These are phyloP conservation scores for Datisca glomerata DNA, from an alignment of 306 rosid genomes.

Conservation along the genomic window DNA sequence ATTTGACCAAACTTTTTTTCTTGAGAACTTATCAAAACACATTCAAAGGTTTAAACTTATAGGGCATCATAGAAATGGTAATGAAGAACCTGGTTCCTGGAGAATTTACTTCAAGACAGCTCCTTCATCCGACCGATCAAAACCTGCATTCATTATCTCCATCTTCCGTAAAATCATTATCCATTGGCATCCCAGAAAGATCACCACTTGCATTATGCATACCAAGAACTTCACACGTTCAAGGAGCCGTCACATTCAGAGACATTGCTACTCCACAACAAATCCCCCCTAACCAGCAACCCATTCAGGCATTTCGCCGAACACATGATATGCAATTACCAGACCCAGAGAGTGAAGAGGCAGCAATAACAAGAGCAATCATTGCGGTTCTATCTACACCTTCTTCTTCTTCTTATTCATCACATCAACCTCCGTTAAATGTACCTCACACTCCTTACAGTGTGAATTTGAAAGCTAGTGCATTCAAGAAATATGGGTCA, in stretches of 20 bases:
- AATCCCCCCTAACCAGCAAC: slow-evolving; percentile 25
- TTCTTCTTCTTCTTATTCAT: slow-evolving; percentile 20
- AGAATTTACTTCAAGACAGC: slow-evolving; percentile 22
- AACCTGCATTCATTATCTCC: slow-evolving; percentile 66
- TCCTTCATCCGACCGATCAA: slow-evolving; percentile 21
- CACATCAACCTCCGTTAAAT: slow-evolving; percentile 12
- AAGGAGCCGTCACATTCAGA: slow-evolving; percentile 20
- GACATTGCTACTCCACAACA: slow-evolving; percentile 22
- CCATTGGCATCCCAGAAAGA: slow-evolving; percentile 62
- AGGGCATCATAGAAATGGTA: slow-evolving; percentile 40
- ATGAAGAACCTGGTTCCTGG: slow-evolving; percentile 41
- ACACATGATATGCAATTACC: slow-evolving; percentile 26
- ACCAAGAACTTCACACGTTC: slow-evolving; percentile 24
- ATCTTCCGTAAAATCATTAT: slow-evolving; percentile 66
- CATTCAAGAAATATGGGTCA: slow-evolving; percentile 36
- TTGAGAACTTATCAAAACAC: too few species aligned
- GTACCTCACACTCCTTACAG: neutral
- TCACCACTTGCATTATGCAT: slow-evolving; percentile 48
- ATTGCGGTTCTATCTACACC: slow-evolving; percentile 35
- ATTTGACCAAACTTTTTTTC: neutral
- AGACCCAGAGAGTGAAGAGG: slow-evolving; percentile 31
- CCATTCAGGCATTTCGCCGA: slow-evolving; percentile 34
- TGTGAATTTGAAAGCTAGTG: slow-evolving; percentile 19
- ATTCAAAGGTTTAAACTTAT: slow-evolving; percentile 5
- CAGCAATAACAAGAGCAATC: slow-evolving; percentile 48